Base-by-base conservation (phyloP, 148 eudicot species). In the Rhododendron vialii region DNA sequence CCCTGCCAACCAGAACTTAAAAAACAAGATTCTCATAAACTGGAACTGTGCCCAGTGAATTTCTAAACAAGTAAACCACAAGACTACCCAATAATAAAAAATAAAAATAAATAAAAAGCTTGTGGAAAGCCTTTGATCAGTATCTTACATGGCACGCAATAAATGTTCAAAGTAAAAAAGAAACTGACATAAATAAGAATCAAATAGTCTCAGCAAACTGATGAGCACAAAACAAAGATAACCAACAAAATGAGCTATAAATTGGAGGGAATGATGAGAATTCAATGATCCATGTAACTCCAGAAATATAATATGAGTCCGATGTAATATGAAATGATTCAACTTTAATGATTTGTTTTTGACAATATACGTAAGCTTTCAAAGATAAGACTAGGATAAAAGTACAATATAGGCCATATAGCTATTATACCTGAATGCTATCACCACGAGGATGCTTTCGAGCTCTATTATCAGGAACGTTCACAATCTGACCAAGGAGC, bases 391-490 rank as follows among this genome's bases (percentile, higher is more conserved):
- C 26, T 26, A 43, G 30, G 36, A 51, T 7, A 53, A 84, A 55
- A n/a, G 22, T 57, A 30, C 35, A 2, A n/a, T 0, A 47, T 28
- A 51, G 24, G 22, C 53, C 0, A n/a, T 0, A 47, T 22, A 69
- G n/a, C 51, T 57, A 24, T 50, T 28, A 50, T 87, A 90, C 93
- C 92, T 92, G 93, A 90, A 93, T 87, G 83, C 78, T 90, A 47
- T 93, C 94, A 33, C 91, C 89, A 45, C 89, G 93, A 67, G 92
- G 86, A 85, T 88, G 92, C 82, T 84, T 93, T 30, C 91, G 90
- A 50, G 91, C 83, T 86, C 92, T 88, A 82, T 87, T 90, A 85
- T 93, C 95, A 80, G 95, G 95, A 82, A 92, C 92, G 88, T 86
- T 93, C 38, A 93, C 93, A 88, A 93, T 89, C 95, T 93, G 86